Evolutionary conservation across 352 stramenopile genomes (phyloP), one percentile per base, ranked within the genome.

Genomic region (Albugo laibachii): DNA sequence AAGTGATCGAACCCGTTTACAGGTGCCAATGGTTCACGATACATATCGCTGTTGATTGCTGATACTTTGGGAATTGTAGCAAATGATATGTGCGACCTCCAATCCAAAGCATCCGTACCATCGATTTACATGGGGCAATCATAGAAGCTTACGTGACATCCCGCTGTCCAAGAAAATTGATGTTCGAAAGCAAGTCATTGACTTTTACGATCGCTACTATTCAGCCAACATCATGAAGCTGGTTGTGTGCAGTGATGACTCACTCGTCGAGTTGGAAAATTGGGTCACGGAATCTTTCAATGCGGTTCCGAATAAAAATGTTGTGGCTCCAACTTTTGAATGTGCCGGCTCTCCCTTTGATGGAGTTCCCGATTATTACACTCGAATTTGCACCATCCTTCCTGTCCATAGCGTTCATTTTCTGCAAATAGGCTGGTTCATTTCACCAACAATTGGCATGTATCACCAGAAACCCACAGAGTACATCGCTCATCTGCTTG

Each of bases 81-180:
- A 94, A 66, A 70, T 94, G 31, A 53, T 87, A 31, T 80, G 74
- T 36, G 59, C 76, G n/a, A 56, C 69, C 15, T 54, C 78, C 2
- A 48, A 58, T n/a, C 41, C 40, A 2, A 53, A 44, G 10, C 76
- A 89, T 42, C 82, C 80, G 45, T 94, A 85, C 54, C 62, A 71
- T 41, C 69, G 62, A 2, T 95, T 95, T 47, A 64, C 67, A 35
- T 94, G 78, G 74, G 83, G 83, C 15, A 94, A 92, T 59, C 61
- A 58, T 47, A 75, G 79, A 51, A 87, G 65, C 47, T 49, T 92
- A 15, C 56, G 70, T 24, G 56, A 75, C 16, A 36, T 71, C 13
- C 73, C 76, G 1, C 45, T 63, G 47, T 55, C 57, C 11, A 14
- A 54, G 11, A 48, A 55, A n/a, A 56, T 82, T 18, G 57, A 85